Evolutionary conservation across 164 flowering plant species (phyloP).

Genomic region (Stephania yunnanensis): DNA sequence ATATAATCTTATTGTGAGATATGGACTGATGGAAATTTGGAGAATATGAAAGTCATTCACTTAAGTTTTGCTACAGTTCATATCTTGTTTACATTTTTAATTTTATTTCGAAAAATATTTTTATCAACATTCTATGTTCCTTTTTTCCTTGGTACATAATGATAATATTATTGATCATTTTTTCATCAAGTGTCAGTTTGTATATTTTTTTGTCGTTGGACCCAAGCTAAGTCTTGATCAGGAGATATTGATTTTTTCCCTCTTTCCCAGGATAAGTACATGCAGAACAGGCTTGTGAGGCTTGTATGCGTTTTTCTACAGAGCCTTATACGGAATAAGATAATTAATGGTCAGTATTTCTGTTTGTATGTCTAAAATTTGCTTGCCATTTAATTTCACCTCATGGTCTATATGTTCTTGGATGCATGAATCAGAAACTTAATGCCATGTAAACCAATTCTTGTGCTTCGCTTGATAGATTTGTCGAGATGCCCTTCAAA

Average conservation of each 20-base stretch:
- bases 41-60: too few species aligned
- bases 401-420: neutral
- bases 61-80: too few species aligned
- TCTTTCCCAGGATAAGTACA: slow-evolving; percentile 75
- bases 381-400: neutral
- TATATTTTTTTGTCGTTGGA: neutral
- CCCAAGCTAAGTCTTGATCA: neutral
- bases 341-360: slow-evolving; percentile 67
- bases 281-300: slow-evolving; percentile 97
- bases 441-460: neutral
- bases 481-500: too few species aligned
- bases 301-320: slow-evolving; percentile 94
- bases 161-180: neutral
- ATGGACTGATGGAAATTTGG: too few species aligned
- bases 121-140: neutral
- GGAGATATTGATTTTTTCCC: neutral
- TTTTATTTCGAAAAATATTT: too few species aligned
- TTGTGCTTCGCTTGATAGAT: too few species aligned
- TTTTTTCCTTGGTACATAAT: neutral
- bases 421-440: neutral
- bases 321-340: slow-evolving; percentile 85
- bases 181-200: neutral
- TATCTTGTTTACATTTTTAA: too few species aligned
- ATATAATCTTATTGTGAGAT: too few species aligned
- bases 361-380: neutral